Conservation (phyloP, 1,284 basidiomycete genomes). For the Naganishia albida region DNA sequence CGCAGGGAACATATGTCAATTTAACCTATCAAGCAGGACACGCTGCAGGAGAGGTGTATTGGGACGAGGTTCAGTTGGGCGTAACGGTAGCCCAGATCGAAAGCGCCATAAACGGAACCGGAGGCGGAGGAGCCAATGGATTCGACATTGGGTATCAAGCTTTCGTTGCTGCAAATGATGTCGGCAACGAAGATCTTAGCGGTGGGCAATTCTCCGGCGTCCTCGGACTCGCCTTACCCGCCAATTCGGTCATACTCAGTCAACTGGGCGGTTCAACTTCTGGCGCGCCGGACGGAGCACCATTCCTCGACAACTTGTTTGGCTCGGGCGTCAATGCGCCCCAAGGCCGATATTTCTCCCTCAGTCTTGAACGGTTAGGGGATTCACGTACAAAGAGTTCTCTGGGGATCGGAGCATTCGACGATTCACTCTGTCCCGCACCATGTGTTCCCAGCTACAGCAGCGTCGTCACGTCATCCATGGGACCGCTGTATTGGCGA, state of each 20-base stretch:
- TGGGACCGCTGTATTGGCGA: slow-evolving; percentile 32
- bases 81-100: slow-evolving; percentile 29
- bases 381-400: slow-evolving; percentile 49
- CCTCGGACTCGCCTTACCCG: slow-evolving; percentile 50
- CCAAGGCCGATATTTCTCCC: slow-evolving; percentile 46
- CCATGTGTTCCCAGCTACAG: slow-evolving; percentile 46
- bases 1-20: slow-evolving; percentile 34
- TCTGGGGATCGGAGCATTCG: slow-evolving; percentile 45
- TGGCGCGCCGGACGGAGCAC: slow-evolving; percentile 52
- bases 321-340: slow-evolving; percentile 48
- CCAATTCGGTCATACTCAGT: slow-evolving; percentile 47
- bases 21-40: slow-evolving; percentile 45
- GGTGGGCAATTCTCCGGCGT: slow-evolving; percentile 49
- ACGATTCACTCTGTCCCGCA: slow-evolving; percentile 40
- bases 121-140: slow-evolving; percentile 30
- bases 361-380: slow-evolving; percentile 48
- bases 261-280: slow-evolving; percentile 49
- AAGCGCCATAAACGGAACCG: slow-evolving; percentile 31
- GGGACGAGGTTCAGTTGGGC: slow-evolving; percentile 48
- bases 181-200: slow-evolving; percentile 46
- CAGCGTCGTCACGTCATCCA: slow-evolving; percentile 41
- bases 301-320: slow-evolving; percentile 53
- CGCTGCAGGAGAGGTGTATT: slow-evolving; percentile 48
- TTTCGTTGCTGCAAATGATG: slow-evolving; percentile 46
- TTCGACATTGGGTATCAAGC: slow-evolving; percentile 53